These are phyloP conservation scores for Emergomyces orientalis DNA, from an alignment of 2,329 filamentous ascomycete species.

Conservation along the genomic window DNA sequence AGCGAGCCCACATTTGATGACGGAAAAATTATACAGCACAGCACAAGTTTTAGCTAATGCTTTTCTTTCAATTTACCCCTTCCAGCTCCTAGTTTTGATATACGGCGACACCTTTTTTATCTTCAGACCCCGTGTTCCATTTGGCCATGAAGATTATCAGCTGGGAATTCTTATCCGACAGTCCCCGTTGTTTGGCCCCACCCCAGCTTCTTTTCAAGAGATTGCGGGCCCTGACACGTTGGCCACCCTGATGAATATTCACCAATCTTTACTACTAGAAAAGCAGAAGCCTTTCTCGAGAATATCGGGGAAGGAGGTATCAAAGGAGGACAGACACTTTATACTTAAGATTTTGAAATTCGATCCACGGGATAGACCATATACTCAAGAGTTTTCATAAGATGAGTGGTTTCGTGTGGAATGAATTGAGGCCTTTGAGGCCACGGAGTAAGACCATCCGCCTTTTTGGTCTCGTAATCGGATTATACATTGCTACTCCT, in stretches of 20 bases:
- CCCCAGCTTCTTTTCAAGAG: too few species aligned
- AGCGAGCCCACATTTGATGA: too few species aligned
- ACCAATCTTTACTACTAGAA: background rate
- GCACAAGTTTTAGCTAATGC: background rate
- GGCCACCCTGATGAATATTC: background rate
- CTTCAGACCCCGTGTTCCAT: too few species aligned
- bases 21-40: too few species aligned
- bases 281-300: background rate
- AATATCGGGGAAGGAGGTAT: background rate
- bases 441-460: too few species aligned
- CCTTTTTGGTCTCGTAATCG: too few species aligned
- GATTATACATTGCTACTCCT: too few species aligned
- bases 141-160: too few species aligned
- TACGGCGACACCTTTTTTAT: too few species aligned
- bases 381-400: background rate
- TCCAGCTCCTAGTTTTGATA: conserved; percentile 6
- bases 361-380: conserved; percentile 6
- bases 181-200: too few species aligned
- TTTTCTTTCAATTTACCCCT: background rate
- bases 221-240: background rate
- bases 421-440: too few species aligned
- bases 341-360: conserved; percentile 1
- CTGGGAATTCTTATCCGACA: too few species aligned
- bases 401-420: conserved; percentile 4
- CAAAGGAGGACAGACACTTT: background rate